These are phyloP conservation scores for Onygena corvina DNA, from an alignment of 2,329 filamentous ascomycete species.

Conservation along the genomic window DNA sequence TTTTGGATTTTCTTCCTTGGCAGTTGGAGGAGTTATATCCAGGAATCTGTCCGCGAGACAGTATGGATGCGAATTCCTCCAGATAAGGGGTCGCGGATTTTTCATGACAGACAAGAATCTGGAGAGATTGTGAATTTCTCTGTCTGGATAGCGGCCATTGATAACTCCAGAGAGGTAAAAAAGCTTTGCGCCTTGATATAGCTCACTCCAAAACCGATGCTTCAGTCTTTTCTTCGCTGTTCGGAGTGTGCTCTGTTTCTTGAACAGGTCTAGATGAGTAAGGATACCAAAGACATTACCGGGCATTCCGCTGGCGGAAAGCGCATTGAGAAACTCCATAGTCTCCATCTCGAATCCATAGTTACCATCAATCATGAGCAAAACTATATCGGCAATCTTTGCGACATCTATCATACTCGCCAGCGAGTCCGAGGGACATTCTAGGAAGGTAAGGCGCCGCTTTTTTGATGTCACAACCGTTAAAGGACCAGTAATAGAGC, in stretches of 20 bases:
- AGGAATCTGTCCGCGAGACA: conserved; percentile 86
- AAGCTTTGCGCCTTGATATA: conserved; percentile 92
- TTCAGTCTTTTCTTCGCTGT: conserved; percentile 94
- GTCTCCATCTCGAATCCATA: conserved; percentile 99
- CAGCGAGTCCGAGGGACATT: conserved; percentile 87
- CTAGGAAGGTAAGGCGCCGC: conserved; percentile 84
- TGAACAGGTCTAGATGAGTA: conserved; percentile 90
- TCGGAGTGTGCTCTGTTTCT: conserved; percentile 81
- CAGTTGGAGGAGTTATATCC: conserved; percentile 85
- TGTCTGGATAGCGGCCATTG: conserved; percentile 90
- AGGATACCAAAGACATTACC: conserved; percentile 96
- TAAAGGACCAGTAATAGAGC: conserved; percentile 78
- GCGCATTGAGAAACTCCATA: conserved; percentile 94
- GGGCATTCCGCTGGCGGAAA: conserved; percentile 92
- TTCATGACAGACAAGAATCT: conserved; percentile 98
- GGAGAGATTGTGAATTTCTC: conserved; percentile 89
- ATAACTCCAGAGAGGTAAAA: conserved; percentile 96
- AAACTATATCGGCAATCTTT: conserved; percentile 92
- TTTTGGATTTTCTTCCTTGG: conserved; percentile 75
- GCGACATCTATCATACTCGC: conserved; percentile 94
- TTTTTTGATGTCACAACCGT: conserved; percentile 96
- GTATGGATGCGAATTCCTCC: conserved; percentile 94
- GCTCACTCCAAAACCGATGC: conserved; percentile 88
- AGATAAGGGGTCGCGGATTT: conserved; percentile 88
- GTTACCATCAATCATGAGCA: conserved; percentile 97